Evolutionary conservation across 169 alveolate genomes (phyloP).

Genomic region (Plasmodium sp.): DNA sequence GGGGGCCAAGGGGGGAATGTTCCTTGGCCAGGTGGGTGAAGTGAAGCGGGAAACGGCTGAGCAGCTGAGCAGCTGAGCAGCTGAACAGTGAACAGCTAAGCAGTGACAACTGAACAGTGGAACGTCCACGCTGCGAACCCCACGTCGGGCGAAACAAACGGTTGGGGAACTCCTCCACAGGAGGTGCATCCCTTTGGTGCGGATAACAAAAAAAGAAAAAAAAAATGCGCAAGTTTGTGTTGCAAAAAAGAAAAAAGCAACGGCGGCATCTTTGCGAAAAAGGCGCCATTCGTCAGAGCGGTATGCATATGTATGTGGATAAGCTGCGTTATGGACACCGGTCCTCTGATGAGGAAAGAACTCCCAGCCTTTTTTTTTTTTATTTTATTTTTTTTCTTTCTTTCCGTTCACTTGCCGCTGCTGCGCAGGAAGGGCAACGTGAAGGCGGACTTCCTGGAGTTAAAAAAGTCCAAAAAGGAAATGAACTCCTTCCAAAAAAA

Average conservation of each 20-base stretch:
- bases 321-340: background rate
- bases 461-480: slow-evolving; percentile 59
- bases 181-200: background rate
- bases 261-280: background rate
- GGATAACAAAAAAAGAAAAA: background rate
- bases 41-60: background rate
- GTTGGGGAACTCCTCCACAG: background rate
- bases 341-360: background rate
- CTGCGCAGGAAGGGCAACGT: slow-evolving; percentile 6
- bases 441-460: slow-evolving; percentile 54
- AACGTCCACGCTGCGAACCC: background rate
- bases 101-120: background rate
- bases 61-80: background rate
- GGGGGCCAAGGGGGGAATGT: background rate
- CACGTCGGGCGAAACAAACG: background rate
- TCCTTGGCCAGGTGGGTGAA: background rate
- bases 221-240: background rate
- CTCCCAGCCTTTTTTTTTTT: background rate
- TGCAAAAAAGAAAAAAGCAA: background rate
- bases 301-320: background rate
- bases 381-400: background rate
- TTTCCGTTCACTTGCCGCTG: background rate
- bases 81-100: background rate
- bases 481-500: slow-evolving; percentile 68
- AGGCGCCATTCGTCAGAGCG: background rate